Evolutionary conservation across 306 rosid species (phyloP).

Genomic region (Mimosa bimucronata): DNA sequence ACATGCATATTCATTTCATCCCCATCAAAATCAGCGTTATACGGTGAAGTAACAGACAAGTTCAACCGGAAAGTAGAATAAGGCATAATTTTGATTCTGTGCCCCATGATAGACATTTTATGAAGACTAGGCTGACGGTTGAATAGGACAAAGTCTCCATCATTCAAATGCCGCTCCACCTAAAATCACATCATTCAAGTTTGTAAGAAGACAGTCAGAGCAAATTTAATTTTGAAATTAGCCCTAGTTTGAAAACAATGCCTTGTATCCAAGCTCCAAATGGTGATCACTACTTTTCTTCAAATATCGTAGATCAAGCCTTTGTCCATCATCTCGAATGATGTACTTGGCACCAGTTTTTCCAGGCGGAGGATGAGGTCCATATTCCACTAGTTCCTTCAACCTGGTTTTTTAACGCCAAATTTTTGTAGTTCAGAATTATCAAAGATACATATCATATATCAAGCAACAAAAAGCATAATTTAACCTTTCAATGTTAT

Average conservation of each 20-base stretch:
- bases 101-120: conserved; percentile 99
- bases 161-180: conserved; percentile 99
- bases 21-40: conserved; percentile 98
- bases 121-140: conserved; percentile 99
- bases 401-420: conserved; percentile 52
- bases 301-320: conserved; percentile 97
- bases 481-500: conserved; percentile 89
- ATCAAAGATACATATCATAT: background rate
- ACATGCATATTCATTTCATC: conserved; percentile 99
- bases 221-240: background rate
- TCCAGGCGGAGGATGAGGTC: conserved; percentile 99
- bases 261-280: conserved; percentile 99
- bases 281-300: conserved; percentile 99
- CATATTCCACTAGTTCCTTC: conserved; percentile 96
- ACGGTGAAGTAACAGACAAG: conserved; percentile 92
- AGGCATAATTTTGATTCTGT: conserved; percentile 98
- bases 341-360: conserved; percentile 99
- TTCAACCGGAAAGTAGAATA: conserved; percentile 94
- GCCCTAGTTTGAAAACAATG: conserved; percentile 26
- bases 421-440: background rate
- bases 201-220: conserved; percentile 19
- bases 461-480: conserved; percentile 26
- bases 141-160: conserved; percentile 95
- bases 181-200: conserved; percentile 46
- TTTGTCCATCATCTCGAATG: conserved; percentile 96